These are phyloP conservation scores for Cladosporium sp. DNA, from an alignment of 2,329 filamentous ascomycete genomes.

Conservation along the genomic window DNA sequence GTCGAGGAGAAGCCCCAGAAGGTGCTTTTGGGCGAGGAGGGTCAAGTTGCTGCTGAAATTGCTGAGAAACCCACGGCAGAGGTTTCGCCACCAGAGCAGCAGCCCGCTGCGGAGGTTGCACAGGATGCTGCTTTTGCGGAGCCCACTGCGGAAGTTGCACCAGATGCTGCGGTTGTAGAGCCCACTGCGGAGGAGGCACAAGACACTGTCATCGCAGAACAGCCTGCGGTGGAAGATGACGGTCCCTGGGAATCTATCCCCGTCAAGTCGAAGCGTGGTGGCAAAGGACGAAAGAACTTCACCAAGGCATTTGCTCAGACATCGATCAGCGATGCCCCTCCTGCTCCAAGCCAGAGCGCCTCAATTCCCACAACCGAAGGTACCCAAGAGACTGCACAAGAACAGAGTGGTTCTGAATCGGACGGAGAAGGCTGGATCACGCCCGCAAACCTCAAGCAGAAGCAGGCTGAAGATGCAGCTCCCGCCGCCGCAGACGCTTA, in stretches of 20 bases:
- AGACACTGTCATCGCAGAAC: not conserved
- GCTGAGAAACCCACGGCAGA: constrained; percentile 10
- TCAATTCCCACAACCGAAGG: constrained; percentile 25
- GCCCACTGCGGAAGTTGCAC: not conserved
- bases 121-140: not conserved
- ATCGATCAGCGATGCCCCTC: not conserved
- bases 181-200: not conserved
- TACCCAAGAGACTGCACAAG: constrained; percentile 16
- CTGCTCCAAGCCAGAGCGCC: not conserved
- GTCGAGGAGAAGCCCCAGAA: not conserved
- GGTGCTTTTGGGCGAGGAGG: not conserved
- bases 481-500: constrained; percentile 42
- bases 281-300: not conserved
- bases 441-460: constrained; percentile 81
- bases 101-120: not conserved
- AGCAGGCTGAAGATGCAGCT: constrained; percentile 64
- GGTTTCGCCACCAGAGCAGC: not conserved
- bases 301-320: constrained; percentile 3
- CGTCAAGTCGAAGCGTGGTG: not conserved
- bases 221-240: not conserved
- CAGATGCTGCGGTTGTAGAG: no score
- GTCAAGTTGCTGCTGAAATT: constrained; percentile 1
- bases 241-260: not conserved
- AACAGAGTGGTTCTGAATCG: constrained; percentile 28
- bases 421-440: constrained; percentile 87